Conservation (phyloP, 2,329 filamentous ascomycete genomes). For the Alternaria dauci region DNA sequence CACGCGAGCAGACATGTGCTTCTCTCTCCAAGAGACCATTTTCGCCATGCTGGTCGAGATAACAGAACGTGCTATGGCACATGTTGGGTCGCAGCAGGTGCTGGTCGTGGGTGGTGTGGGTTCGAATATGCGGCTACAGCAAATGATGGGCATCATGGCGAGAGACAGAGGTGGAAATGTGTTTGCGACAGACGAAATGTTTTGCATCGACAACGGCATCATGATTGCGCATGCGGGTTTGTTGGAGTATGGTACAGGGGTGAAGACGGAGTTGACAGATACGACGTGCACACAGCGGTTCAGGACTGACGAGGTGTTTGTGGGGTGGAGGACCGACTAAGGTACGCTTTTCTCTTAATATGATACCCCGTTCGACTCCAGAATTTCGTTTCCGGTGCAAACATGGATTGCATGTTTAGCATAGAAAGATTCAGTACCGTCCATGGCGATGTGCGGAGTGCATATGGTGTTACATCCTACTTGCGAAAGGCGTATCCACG, state of each 20-base stretch:
- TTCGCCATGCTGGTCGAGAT: slow-evolving; percentile 99
- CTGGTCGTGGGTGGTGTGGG: slow-evolving; percentile 95
- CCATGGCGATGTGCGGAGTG: neutral
- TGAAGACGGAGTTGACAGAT: slow-evolving; percentile 77
- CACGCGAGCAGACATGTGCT: slow-evolving; percentile 87
- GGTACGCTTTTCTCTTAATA: slow-evolving; percentile 7
- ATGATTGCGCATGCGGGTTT: slow-evolving; percentile 99
- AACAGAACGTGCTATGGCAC: slow-evolving; percentile 97
- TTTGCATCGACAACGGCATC: slow-evolving; percentile 99
- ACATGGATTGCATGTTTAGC: neutral
- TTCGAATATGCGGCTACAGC: slow-evolving; percentile 90
- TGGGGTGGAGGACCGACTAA: slow-evolving; percentile 57
- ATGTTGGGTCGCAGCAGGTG: slow-evolving; percentile 89
- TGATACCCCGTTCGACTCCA: slow-evolving; percentile 15
- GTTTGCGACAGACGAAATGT: slow-evolving; percentile 94
- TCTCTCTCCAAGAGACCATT: slow-evolving; percentile 92
- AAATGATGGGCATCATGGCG: slow-evolving; percentile 99
- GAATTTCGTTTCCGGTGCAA: neutral
- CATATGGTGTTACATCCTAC: neutral
- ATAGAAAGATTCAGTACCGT: neutral
- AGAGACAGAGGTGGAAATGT: slow-evolving; percentile 86
- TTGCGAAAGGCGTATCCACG: neutral
- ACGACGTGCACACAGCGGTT: slow-evolving; percentile 71
- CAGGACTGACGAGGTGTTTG: slow-evolving; percentile 60
- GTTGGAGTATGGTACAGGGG: slow-evolving; percentile 82